phyloP scores from a whole-genome alignment of 495 filamentous ascomycete species.

The Massariosphaeria phaeospora region DNA sequence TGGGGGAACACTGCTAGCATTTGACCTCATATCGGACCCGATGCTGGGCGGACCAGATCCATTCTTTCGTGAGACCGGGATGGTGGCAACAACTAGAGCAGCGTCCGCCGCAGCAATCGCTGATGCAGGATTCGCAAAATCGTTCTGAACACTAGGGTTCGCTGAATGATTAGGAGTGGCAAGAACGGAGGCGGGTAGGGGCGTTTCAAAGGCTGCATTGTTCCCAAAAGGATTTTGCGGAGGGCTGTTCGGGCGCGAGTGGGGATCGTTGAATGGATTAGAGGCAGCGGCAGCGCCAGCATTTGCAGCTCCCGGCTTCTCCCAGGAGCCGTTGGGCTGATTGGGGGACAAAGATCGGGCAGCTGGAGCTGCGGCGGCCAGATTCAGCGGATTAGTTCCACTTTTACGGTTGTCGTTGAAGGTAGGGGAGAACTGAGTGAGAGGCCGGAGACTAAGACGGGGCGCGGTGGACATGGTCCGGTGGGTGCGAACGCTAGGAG shows the following conservation, averaged over 20 bases:
- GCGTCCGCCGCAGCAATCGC: slow-evolving; percentile 35
- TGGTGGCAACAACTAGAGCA: slow-evolving; percentile 44
- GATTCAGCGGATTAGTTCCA: slow-evolving; percentile 41
- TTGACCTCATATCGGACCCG: slow-evolving; percentile 30
- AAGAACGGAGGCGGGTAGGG: slow-evolving; percentile 14
- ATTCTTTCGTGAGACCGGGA: slow-evolving; percentile 16
- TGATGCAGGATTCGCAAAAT: slow-evolving; percentile 32
- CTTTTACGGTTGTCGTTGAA: slow-evolving; percentile 49
- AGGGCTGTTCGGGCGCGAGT: slow-evolving; percentile 38
- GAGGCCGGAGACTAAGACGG: slow-evolving; percentile 75
- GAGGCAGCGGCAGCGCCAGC: slow-evolving; percentile 38
- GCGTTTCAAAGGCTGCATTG: slow-evolving; percentile 44
- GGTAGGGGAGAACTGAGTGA: slow-evolving; percentile 80
- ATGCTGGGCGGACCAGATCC: slow-evolving; percentile 14
- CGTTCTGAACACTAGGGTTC: neutral
- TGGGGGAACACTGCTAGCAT: slow-evolving; percentile 40
- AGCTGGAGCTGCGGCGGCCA: slow-evolving; percentile 38
- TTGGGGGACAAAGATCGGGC: slow-evolving; percentile 30
- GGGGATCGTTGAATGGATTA: slow-evolving; percentile 41
- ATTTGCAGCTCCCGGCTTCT: slow-evolving; percentile 47
- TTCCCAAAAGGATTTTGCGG: slow-evolving; percentile 44
- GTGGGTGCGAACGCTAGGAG: slow-evolving; percentile 33
- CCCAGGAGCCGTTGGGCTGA: slow-evolving; percentile 44
- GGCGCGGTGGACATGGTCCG: slow-evolving; percentile 57
- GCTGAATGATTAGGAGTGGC: neutral